Conservation (phyloP, 805 yeast species). For the Metschnikowia gruessii region DNA sequence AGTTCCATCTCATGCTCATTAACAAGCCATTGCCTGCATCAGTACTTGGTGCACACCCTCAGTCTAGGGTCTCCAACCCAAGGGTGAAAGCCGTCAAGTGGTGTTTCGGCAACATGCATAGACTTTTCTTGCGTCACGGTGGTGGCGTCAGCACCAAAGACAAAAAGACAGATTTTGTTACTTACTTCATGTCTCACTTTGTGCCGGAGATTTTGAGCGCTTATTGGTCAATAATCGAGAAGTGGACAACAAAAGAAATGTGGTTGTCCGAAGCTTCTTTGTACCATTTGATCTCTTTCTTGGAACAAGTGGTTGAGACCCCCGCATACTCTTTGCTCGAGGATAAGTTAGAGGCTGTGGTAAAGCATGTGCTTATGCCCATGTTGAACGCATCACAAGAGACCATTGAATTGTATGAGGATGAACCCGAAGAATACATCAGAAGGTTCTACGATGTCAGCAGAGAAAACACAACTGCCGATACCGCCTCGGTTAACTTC, state of each 20-base stretch:
- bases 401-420: slow-evolving; percentile 43
- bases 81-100: slow-evolving; percentile 43
- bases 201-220: slow-evolving; percentile 42
- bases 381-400: slow-evolving; percentile 38
- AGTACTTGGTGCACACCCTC: slow-evolving; percentile 34
- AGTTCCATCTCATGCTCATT: slow-evolving; percentile 35
- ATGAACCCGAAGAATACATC: slow-evolving; percentile 45
- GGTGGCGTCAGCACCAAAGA: slow-evolving; percentile 40
- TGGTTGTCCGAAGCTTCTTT: slow-evolving; percentile 43
- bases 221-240: slow-evolving; percentile 44
- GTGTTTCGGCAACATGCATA: slow-evolving; percentile 43
- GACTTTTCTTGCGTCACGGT: slow-evolving; percentile 43
- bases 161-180: slow-evolving; percentile 29
- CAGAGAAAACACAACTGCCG: slow-evolving; percentile 47
- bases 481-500: slow-evolving; percentile 49
- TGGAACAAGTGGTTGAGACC: slow-evolving; percentile 42
- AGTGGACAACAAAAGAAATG: slow-evolving; percentile 36
- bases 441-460: slow-evolving; percentile 46
- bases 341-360: slow-evolving; percentile 40
- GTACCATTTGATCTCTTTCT: slow-evolving; percentile 42
- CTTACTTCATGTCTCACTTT: slow-evolving; percentile 32
- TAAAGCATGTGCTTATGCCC: slow-evolving; percentile 41
- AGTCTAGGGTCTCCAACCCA: slow-evolving; percentile 38
- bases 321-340: slow-evolving; percentile 37
- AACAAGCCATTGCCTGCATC: slow-evolving; percentile 38